Conservation (phyloP, 106 monocot genomes). For the Posidonia australis region DNA sequence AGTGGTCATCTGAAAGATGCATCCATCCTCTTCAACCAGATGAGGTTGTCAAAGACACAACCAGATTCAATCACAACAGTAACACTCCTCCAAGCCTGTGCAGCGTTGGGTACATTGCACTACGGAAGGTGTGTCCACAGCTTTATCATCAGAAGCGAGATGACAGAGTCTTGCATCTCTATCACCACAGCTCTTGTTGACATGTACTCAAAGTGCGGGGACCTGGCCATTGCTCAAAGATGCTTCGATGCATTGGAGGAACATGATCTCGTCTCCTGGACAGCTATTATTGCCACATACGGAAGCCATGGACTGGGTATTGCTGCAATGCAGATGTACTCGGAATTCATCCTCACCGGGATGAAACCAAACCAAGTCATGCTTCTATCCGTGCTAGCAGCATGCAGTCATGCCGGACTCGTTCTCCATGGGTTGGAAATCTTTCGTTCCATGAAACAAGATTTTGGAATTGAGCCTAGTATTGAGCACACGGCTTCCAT, state of each 20-base stretch:
- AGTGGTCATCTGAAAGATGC: constrained; percentile 30
- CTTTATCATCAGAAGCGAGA: constrained; percentile 23
- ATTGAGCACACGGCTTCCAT: constrained; percentile 33
- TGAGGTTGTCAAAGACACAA: constrained; percentile 25
- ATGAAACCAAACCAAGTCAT: constrained; percentile 35
- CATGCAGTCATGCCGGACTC: constrained; percentile 42
- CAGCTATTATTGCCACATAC: constrained; percentile 31
- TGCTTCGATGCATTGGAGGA: constrained; percentile 25
- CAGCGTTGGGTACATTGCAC: constrained; percentile 32
- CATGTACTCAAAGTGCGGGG: constrained; percentile 48
- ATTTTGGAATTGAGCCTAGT: constrained; percentile 10
- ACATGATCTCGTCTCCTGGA: constrained; percentile 36
- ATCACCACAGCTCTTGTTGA: constrained; percentile 42
- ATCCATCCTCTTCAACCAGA: constrained; percentile 26
- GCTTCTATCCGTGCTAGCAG: constrained; percentile 34
- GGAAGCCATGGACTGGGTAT: constrained; percentile 37
- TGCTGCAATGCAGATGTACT: constrained; percentile 19
- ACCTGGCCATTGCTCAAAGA: constrained; percentile 15
- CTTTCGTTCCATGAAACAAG: constrained; percentile 25
- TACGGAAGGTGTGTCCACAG: constrained; percentile 40
- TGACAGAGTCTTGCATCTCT: constrained; percentile 15
- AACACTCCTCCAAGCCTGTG: constrained; percentile 49
- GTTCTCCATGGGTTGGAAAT: constrained; percentile 20
- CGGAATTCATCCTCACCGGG: constrained; percentile 12
- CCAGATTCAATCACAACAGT: constrained; percentile 49